Percentiles rank a stretch among this genome's conserved stretches.
Evolutionary conservation across 768 basidiomycete species (phyloP).

Genomic region (Mycena maculata): DNA sequence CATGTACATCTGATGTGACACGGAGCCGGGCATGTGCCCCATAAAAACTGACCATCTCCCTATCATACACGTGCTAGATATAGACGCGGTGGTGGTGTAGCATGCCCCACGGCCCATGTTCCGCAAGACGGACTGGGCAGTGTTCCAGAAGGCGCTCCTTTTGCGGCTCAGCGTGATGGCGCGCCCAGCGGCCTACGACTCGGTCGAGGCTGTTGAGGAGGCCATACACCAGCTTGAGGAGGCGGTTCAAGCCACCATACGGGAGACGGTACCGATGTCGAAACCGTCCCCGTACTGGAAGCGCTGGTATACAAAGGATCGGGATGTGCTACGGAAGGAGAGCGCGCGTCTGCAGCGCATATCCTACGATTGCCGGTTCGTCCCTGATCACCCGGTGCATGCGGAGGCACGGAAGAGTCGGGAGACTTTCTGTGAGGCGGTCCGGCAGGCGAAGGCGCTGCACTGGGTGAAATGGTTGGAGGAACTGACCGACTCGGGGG

Average conservation of each 20-base stretch:
- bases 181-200: not conserved
- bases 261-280: slow-evolving; percentile 29
- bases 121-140: slow-evolving; percentile 42
- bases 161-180: not conserved
- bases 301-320: slow-evolving; percentile 49
- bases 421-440: not conserved
- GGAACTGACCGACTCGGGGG: not conserved
- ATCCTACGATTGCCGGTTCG: slow-evolving; percentile 10
- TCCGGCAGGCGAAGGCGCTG: slow-evolving; percentile 36
- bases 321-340: slow-evolving; percentile 33
- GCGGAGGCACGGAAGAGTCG: slow-evolving; percentile 9
- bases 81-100: not conserved
- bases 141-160: slow-evolving; percentile 21
- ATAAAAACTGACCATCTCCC: slow-evolving; percentile 55
- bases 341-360: slow-evolving; percentile 30
- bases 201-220: not conserved
- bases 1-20: slow-evolving; percentile 43
- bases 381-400: slow-evolving; percentile 38
- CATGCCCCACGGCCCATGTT: not conserved
- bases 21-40: slow-evolving; percentile 24
- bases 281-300: slow-evolving; percentile 40
- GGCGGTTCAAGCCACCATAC: slow-evolving; percentile 34
- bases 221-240: slow-evolving; percentile 18
- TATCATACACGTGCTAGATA: slow-evolving; percentile 44
- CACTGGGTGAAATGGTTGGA: slow-evolving; percentile 46